Base-by-base conservation (phyloP, 805 yeast genomes). In the Wickerhamomyces chaumierensis region DNA sequence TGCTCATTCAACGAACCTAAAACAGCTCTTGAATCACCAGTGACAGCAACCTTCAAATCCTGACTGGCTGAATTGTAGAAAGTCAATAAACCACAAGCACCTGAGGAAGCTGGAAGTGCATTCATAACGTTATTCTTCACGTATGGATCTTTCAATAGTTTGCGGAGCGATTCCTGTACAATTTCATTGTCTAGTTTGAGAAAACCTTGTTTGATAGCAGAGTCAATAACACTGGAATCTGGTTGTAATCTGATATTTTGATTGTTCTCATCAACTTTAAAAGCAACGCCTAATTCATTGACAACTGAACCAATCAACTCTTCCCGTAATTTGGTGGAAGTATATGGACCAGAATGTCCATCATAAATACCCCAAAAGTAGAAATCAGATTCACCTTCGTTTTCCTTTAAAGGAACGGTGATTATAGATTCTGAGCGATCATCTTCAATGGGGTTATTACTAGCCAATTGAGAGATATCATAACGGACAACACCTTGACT, bases 271-370 rank as follows among this genome's bases (percentile, higher is more conserved):
- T 72, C 71, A 3, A 79, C 73, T 49, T 70, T 71, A 47, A 72
- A 78, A 16, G 72, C 73, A 9, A 75, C 70, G 34, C 83, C 81
- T 39, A 90, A 65, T 50, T 87, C 94, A 23, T 69, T 66, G 9
- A 87, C 73, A n/a, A 92, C 92, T 48, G 71, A 73, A 40, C 75
- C 75, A 21, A 92, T 76, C 46, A 92, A 66, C 46, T 77, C 77
- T 46, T 86, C 92, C 43, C 94, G 70, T 43, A 92, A 69, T 56
- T 79, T 84, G n/a, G 83, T 73, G 40, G 90, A 77, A 2, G 98
- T 92, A 46, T 84, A 83, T 78, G 94, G 87, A 18, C 98, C 98
- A 3, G 95, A 87, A 60, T 92, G 98, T 12, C 98, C 98, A 59
- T 92, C 98, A 56, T 81, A 90, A 0, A 92, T 75, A 5, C 97